These are phyloP conservation scores for Dactylonectria macrodidyma DNA, from an alignment of 2,329 filamentous ascomycete species.

Conservation along the genomic window DNA sequence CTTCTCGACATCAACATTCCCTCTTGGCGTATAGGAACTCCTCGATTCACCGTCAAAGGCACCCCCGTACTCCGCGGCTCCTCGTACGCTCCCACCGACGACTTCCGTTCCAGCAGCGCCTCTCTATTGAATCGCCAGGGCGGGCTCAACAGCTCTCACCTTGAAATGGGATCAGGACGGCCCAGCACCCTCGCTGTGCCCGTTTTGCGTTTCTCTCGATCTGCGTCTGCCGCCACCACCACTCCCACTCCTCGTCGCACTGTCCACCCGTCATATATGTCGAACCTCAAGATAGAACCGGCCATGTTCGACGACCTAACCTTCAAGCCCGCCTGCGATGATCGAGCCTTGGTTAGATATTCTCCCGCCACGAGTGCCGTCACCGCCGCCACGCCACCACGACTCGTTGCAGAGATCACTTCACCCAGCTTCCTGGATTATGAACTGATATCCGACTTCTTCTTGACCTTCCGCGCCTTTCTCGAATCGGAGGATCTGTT, in stretches of 20 bases:
- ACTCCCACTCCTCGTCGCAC: slow-evolving; percentile 57
- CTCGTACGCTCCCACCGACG: slow-evolving; percentile 83
- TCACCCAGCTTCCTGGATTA: slow-evolving; percentile 97
- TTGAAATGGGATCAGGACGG: slow-evolving; percentile 49
- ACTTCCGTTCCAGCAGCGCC: slow-evolving; percentile 74
- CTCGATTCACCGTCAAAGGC: slow-evolving; percentile 82
- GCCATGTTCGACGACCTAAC: slow-evolving; percentile 88
- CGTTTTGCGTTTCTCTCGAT: slow-evolving; percentile 50
- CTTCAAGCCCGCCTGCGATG: slow-evolving; percentile 83
- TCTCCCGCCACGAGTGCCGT: slow-evolving; percentile 80
- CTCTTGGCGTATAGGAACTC: slow-evolving; percentile 86
- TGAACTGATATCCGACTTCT: slow-evolving; percentile 97
- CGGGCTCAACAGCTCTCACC: slow-evolving; percentile 43
- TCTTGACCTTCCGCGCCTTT: slow-evolving; percentile 93
- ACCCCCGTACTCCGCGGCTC: slow-evolving; percentile 85
- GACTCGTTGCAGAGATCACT: slow-evolving; percentile 95
- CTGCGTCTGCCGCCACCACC: slow-evolving; percentile 39
- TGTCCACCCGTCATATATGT: slow-evolving; percentile 63
- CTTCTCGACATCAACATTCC: slow-evolving; percentile 84
- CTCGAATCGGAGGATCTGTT: slow-evolving; percentile 83
- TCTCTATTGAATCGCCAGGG: slow-evolving; percentile 61
- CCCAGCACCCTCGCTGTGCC: slow-evolving; percentile 58
- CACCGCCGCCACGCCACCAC: slow-evolving; percentile 89
- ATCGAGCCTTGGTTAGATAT: slow-evolving; percentile 87
- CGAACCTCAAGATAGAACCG: slow-evolving; percentile 72